phyloP scores from a whole-genome alignment of 345 rosid genomes.

The Corchorus olitorius region DNA sequence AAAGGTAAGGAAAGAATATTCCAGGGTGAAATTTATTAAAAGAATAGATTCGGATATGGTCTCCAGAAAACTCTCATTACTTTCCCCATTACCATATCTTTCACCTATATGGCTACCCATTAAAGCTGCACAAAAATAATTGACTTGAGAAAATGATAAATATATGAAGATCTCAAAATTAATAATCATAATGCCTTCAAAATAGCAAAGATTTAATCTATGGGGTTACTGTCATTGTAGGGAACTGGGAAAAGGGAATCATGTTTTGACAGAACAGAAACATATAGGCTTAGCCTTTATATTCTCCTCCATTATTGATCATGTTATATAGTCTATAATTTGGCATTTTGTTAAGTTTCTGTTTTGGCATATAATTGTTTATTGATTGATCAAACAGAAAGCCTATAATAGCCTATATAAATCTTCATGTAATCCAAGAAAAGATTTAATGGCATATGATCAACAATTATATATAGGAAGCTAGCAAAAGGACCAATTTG shows the following conservation, averaged over 20 bases:
- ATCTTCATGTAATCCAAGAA: not conserved
- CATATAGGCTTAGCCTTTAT: not conserved
- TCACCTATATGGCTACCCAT: no score
- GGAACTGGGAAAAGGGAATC: not conserved
- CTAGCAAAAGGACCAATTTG: not conserved
- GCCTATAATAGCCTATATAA: not conserved
- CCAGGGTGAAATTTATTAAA: not conserved
- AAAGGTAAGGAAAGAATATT: not conserved
- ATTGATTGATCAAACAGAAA: not conserved
- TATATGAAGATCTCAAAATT: not conserved
- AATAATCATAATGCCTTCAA: not conserved
- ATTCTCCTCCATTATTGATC: conserved; percentile 18
- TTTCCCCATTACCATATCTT: not conserved
- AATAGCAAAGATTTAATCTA: not conserved
- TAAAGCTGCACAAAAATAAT: not conserved
- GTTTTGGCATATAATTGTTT: not conserved
- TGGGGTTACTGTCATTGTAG: not conserved
- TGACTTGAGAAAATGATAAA: no score
- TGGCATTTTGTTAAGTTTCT: not conserved
- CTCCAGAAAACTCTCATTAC: not conserved
- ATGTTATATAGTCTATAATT: not conserved
- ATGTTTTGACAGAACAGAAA: not conserved
- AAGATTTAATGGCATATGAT: not conserved
- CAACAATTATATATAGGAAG: not conserved
- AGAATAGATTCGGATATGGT: not conserved